Conservation (phyloP, 2,329 filamentous ascomycete genomes). For the Xylaria sp. region DNA sequence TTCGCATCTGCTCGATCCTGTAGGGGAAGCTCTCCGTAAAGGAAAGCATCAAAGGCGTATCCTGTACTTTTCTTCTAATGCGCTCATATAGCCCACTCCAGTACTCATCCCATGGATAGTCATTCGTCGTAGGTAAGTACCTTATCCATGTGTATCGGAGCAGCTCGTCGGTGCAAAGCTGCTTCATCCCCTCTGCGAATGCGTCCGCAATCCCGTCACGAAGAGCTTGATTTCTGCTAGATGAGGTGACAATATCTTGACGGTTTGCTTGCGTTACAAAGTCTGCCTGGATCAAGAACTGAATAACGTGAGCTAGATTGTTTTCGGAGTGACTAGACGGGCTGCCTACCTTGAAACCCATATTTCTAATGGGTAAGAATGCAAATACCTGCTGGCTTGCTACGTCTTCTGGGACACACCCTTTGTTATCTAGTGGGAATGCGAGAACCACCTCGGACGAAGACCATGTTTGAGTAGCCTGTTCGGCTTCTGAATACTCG, state of each 20-base stretch:
- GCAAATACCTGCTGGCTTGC: conserved; percentile 57
- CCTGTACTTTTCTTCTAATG: neutral
- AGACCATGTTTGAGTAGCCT: conserved; percentile 40
- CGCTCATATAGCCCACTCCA: conserved; percentile 10
- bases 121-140: conserved; percentile 53
- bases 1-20: conserved; percentile 14
- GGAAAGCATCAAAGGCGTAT: conserved; percentile 46
- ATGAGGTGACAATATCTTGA: conserved; percentile 55
- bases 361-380: conserved; percentile 57
- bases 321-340: neutral
- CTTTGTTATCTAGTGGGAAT: conserved; percentile 54
- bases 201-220: conserved; percentile 52
- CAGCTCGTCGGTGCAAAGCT: conserved; percentile 51
- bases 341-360: conserved; percentile 53
- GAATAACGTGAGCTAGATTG: neutral
- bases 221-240: conserved; percentile 54
- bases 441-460: conserved; percentile 56
- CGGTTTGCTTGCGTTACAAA: conserved; percentile 60
- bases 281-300: conserved; percentile 61
- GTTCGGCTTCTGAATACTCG: conserved; percentile 44
- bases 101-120: conserved; percentile 38
- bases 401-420: conserved; percentile 49
- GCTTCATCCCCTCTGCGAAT: conserved; percentile 54
- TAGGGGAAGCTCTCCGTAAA: conserved; percentile 4
- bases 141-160: conserved; percentile 59